phyloP scores from a whole-genome alignment of 2,329 filamentous ascomycete genomes.

The Akanthomyces lecanii region DNA sequence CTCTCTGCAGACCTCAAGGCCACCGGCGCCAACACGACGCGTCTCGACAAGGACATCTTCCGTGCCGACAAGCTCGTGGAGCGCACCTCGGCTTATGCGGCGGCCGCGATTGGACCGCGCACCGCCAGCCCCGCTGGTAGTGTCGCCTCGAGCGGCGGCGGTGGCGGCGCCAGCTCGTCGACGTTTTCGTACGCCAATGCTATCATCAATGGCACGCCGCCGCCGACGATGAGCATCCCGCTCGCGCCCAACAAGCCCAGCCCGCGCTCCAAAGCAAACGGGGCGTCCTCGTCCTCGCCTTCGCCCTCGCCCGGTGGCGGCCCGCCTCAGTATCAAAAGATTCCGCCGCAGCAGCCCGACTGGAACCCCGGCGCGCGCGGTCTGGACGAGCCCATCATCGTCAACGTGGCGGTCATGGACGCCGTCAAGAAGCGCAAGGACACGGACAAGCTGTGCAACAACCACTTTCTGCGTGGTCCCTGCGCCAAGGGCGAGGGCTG shows the following conservation, averaged over 20 bases:
- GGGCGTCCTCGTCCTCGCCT: background rate
- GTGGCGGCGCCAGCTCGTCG: conserved; percentile 26
- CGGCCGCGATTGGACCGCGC: conserved; percentile 16
- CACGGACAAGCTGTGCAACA: conserved; percentile 57
- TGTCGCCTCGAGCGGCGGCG: conserved; percentile 35
- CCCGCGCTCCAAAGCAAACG: conserved; percentile 16
- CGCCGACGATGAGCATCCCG: conserved; percentile 40
- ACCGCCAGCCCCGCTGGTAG: conserved; percentile 32
- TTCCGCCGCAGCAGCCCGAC: conserved; percentile 28
- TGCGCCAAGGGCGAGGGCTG: conserved; percentile 53
- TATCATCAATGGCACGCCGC: conserved; percentile 39
- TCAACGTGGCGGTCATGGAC: conserved; percentile 45
- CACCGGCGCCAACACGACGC: conserved; percentile 44
- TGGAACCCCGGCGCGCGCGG: conserved; percentile 55
- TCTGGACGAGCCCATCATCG: conserved; percentile 47
- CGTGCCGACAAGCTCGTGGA: conserved; percentile 48
- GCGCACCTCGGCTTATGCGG: conserved; percentile 22
- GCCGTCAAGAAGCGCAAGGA: conserved; percentile 53
- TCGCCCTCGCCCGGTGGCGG: background rate
- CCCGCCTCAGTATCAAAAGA: conserved; percentile 22
- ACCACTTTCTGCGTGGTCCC: conserved; percentile 55
- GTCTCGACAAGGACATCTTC: conserved; percentile 47
- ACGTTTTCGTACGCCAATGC: conserved; percentile 36
- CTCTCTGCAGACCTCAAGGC: conserved; percentile 45
- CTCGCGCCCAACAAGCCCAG: conserved; percentile 31